A percentile compares a stretch with the other conserved stretches of the same genome.
Conservation (phyloP, 352 stramenopile species). For the Globisporangium heterothallicum region DNA sequence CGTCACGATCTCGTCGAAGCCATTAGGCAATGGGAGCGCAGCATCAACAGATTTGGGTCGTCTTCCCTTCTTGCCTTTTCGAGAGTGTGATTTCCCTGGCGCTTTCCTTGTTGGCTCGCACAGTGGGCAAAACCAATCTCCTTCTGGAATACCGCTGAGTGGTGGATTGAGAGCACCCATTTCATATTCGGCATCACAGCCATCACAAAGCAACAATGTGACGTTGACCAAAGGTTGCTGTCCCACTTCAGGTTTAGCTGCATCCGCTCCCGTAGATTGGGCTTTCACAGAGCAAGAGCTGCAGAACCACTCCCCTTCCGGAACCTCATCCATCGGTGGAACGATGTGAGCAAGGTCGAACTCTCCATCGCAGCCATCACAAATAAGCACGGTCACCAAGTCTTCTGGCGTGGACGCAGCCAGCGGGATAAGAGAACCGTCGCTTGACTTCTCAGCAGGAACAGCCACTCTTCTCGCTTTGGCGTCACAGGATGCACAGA, state of each 20-base stretch:
- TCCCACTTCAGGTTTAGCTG: background rate
- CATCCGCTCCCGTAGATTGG: background rate
- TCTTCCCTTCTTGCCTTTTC: background rate
- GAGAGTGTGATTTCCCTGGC: background rate
- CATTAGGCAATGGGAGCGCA: background rate
- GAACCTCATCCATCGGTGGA: slow-evolving; percentile 38
- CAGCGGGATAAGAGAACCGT: background rate
- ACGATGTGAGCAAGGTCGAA: slow-evolving; percentile 45
- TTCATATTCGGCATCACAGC: slow-evolving; percentile 62
- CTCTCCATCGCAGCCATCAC: slow-evolving; percentile 64
- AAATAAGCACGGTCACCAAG: slow-evolving; percentile 38
- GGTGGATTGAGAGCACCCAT: slow-evolving; percentile 39
- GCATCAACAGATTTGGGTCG: background rate
- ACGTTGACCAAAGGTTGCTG: slow-evolving; percentile 9
- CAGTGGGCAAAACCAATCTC: slow-evolving; percentile 39
- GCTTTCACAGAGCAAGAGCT: slow-evolving; percentile 14
- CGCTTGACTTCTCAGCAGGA: background rate
- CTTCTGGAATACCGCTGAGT: slow-evolving; percentile 30
- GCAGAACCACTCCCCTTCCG: slow-evolving; percentile 44
- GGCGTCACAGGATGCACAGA: slow-evolving; percentile 11
- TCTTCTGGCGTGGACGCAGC: slow-evolving; percentile 1
- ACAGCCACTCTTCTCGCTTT: background rate
- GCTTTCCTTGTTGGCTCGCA: slow-evolving; percentile 1
- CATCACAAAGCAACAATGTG: slow-evolving; percentile 56
- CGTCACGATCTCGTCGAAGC: slow-evolving; percentile 4